Evolutionary conservation across 2,329 filamentous ascomycete species (phyloP).

Genomic region (Cryphonectria japonica): DNA sequence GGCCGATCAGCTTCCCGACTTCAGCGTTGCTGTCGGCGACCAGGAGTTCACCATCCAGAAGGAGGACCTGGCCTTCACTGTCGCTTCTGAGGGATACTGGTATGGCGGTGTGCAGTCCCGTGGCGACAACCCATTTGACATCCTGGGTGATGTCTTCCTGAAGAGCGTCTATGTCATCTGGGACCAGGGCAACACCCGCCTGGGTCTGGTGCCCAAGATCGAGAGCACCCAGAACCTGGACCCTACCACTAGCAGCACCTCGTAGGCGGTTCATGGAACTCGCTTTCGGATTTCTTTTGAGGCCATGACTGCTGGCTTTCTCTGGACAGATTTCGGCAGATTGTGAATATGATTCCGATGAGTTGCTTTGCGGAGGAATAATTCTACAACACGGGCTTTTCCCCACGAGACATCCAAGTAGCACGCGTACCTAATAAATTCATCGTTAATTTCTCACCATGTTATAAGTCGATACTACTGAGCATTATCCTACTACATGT

Average conservation of each 20-base stretch:
- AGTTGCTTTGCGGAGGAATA: background rate
- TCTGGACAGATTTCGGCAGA: background rate
- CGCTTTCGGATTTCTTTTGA: background rate
- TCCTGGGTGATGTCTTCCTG: conserved; percentile 66
- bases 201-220: conserved; percentile 62
- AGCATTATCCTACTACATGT: background rate
- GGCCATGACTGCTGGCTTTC: background rate
- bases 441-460: background rate
- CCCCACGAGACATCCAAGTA: background rate
- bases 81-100: conserved; percentile 52
- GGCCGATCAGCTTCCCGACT: conserved; percentile 57
- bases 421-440: conserved; percentile 15
- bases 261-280: background rate
- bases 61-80: conserved; percentile 30
- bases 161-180: conserved; percentile 71
- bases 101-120: conserved; percentile 70
- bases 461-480: background rate
- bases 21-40: conserved; percentile 67
- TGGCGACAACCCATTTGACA: conserved; percentile 62
- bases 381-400: background rate
- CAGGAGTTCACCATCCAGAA: conserved; percentile 64
- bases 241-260: conserved; percentile 27
- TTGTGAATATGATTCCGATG: background rate
- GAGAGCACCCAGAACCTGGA: conserved; percentile 43
- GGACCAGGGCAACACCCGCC: conserved; percentile 62